A percentile compares a stretch with the other conserved stretches of the same genome.
Evolutionary conservation across 164 flowering plant species (phyloP).

Genomic region (Akebia trifoliata): DNA sequence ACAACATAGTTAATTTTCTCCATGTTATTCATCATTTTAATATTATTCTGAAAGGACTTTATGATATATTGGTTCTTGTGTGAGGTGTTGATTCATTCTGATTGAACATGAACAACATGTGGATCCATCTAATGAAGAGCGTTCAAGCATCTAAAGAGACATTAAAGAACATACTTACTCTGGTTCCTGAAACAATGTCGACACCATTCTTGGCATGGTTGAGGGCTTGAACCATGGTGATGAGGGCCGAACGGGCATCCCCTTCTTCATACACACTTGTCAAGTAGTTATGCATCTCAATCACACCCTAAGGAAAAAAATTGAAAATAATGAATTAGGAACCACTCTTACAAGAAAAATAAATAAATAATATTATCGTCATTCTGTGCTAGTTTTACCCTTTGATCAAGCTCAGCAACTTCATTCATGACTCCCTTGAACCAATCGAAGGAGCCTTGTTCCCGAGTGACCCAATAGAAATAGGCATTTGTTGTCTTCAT

Average conservation of each 20-base stretch:
- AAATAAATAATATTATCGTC: not conserved
- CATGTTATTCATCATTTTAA: no score
- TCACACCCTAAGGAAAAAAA: slow-evolving; percentile 52
- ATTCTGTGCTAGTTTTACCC: slow-evolving; percentile 31
- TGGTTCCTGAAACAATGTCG: slow-evolving; percentile 89
- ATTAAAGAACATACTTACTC: slow-evolving; percentile 37
- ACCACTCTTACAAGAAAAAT: not conserved
- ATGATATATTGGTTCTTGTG: no score
- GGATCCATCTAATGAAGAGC: no score
- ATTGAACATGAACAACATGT: no score
- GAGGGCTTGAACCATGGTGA: slow-evolving; percentile 94
- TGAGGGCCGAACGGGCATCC: slow-evolving; percentile 91
- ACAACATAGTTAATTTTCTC: no score
- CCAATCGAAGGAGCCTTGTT: slow-evolving; percentile 95
- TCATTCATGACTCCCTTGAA: slow-evolving; percentile 96
- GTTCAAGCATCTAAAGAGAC: no score
- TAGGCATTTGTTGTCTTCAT: slow-evolving; percentile 66
- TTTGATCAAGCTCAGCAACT: slow-evolving; percentile 85
- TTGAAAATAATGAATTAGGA: slow-evolving; percentile 6
- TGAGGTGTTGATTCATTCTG: no score
- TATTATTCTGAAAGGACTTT: no score
- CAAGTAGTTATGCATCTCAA: slow-evolving; percentile 92
- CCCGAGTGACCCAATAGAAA: slow-evolving; percentile 98
- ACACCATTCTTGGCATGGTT: slow-evolving; percentile 97
- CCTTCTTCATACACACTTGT: slow-evolving; percentile 97